Base-by-base conservation (phyloP, 1,139 yeast species). In the Yamadazyma sp. region DNA sequence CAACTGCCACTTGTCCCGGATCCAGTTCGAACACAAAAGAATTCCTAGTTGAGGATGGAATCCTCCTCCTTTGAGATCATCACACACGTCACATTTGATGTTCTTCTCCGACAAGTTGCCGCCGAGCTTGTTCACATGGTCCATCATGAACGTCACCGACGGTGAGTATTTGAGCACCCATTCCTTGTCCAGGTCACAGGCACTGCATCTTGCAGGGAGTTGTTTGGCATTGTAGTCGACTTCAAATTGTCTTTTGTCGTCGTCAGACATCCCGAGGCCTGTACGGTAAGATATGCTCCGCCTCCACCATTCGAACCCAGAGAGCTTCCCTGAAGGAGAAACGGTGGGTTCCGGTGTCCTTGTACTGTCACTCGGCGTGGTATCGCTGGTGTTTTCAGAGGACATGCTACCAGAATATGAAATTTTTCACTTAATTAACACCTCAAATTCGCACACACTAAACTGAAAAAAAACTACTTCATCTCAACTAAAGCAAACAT, bases 1-100 rank as follows among this genome's bases (percentile, higher is more conserved):
- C 43, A 91, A 64, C 54, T 88, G 95, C 77, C 86, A 81, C 56
- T 84, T 83, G 55, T 81, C 81, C 41, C 78, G 73, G 33, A 91
- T 75, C 63, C 91, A 75, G 61, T 92, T 91, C 50, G 92, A 88
- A 63, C 99, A 92, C 15, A 92, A 66, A 43, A 89, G 66, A 30
- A 92, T 83, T 2, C 98, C 98, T 40, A 79, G 65, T 36, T 87
- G 83, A 0, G 98, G 98, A 58, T 89, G 88, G 61, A 86, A 94
- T 1, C 99, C 98, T 30, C 96, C 96, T 31, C 95, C 88, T 54
- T 86, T 84, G 65, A 81, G 74, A 45, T 86, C 92, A 49, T 87
- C 94, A 62, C 98, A 94, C 11, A 77, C 77, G 42, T 82, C 95
- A 61, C 98, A 92, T 7, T 79, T 69, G 41, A 92, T 83, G 53